phyloP scores from a whole-genome alignment of 768 basidiomycete genomes.

The Trametes meyenii region DNA sequence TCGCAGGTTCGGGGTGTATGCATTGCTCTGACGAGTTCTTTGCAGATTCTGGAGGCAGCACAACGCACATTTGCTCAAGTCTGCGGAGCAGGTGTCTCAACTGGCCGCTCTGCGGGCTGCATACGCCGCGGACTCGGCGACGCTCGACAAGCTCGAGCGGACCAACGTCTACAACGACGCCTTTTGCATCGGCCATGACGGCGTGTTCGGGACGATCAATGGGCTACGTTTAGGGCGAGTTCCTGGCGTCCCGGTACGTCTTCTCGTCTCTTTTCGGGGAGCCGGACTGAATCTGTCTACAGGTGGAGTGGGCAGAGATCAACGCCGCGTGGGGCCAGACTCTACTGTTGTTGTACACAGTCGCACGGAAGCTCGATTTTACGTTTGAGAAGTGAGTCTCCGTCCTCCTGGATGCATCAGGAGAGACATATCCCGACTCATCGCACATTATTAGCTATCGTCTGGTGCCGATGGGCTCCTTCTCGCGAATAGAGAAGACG shows the following conservation, averaged over 20 bases:
- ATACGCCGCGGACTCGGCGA: slow-evolving; percentile 74
- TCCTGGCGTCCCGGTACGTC: slow-evolving; percentile 73
- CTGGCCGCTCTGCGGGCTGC: slow-evolving; percentile 74
- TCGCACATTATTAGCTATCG: slow-evolving; percentile 62
- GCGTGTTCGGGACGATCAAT: slow-evolving; percentile 97
- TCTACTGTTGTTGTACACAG: slow-evolving; percentile 85
- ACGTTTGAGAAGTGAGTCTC: slow-evolving; percentile 76
- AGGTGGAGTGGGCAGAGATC: slow-evolving; percentile 99
- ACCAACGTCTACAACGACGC: slow-evolving; percentile 97
- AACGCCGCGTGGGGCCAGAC: slow-evolving; percentile 99
- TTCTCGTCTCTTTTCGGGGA: not conserved
- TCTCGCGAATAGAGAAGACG: slow-evolving; percentile 87
- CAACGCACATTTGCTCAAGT: slow-evolving; percentile 68
- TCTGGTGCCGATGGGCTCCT: slow-evolving; percentile 92
- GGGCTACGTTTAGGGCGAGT: slow-evolving; percentile 90
- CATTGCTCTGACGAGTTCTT: slow-evolving; percentile 7
- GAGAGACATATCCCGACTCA: not conserved
- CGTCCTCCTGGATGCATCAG: too few relatives aligned
- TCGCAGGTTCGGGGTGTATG: not conserved
- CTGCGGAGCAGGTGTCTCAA: slow-evolving; percentile 69
- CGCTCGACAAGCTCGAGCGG: slow-evolving; percentile 81
- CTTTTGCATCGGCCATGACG: slow-evolving; percentile 94
- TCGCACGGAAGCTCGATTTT: slow-evolving; percentile 90
- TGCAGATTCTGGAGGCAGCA: slow-evolving; percentile 81
- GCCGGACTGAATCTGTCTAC: not conserved